Evolutionary conservation across 768 basidiomycete species (phyloP), one percentile per base, ranked within the genome.

Genomic region (Naganishia onofrii): DNA sequence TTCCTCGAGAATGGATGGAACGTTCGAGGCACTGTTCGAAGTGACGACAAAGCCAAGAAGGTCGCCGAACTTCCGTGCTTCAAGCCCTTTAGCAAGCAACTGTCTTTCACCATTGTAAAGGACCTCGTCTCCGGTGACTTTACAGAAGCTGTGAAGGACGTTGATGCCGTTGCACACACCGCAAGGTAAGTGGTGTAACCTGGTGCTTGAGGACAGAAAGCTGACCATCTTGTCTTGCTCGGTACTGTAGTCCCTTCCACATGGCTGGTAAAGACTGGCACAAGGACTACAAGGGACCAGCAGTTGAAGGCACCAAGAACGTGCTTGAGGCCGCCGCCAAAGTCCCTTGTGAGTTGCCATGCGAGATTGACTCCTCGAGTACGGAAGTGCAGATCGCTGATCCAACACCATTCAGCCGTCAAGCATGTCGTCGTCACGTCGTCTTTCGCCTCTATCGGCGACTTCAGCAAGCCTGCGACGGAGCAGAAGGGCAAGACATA

Each of bases 351-450:
- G 29, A 70, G 69, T n/a, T 42, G 23, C 23, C 5, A 44, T 63
- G 15, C 34, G 9, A 31, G 34, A 36, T 12, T 36, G 12, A 4
- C 4, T 36, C 34, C 29, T 1, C 36, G n/a, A n/a, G 7, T 13
- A 6, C 44, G 44, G 23, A 36, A 36, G 34, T 12, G 23, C 36
- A 19, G 44, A 29, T 7, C 63, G 38, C 23, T 28, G 10, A n/a
- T 28, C 5, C 1, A 8, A n/a, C 4, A 3, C 51, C 10, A 46
- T 29, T 21, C 23, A 67, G 66, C 76, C 9, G 82, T 92, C 74
- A 87, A 89, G 77, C 86, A 90, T 3, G 82, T 92, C 57, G 86
- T 91, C 19, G 79, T 90, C 67, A 90, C 88, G 0, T 87, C 87
- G 13, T 90, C 89, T 0, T 81, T 78, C 52, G 88, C 85, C 0